Conservation (phyloP, 192 early-diverging fungal genomes). For the Rhizophagus prolifer region DNA sequence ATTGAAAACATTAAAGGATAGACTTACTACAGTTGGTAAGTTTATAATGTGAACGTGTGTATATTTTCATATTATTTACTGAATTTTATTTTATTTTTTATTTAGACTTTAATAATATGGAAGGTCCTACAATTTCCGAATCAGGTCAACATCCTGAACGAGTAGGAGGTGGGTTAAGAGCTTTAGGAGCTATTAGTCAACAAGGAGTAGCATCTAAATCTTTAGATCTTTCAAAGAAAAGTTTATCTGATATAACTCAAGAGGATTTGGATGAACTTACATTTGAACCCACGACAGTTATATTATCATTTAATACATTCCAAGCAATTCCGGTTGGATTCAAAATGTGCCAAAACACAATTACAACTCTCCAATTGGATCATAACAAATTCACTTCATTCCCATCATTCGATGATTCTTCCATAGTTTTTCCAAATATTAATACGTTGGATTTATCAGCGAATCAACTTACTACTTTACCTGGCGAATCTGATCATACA, state of each 20-base stretch:
- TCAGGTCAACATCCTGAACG: not conserved
- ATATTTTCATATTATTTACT: not conserved
- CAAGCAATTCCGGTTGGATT: slow-evolving; percentile 32
- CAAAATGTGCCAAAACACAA: slow-evolving; percentile 21
- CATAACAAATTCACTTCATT: slow-evolving; percentile 52
- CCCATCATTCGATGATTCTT: slow-evolving; percentile 31
- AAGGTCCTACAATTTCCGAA: slow-evolving; percentile 27
- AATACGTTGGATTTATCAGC: slow-evolving; percentile 45
- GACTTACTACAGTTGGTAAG: slow-evolving; percentile 33
- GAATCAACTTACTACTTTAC: slow-evolving; percentile 42
- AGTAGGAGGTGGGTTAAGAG: not conserved
- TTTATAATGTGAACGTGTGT: not conserved
- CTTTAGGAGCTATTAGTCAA: slow-evolving; percentile 12
- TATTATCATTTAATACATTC: slow-evolving; percentile 40
- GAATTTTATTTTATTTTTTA: not conserved
- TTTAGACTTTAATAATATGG: slow-evolving; percentile 33
- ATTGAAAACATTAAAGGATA: slow-evolving; percentile 44
- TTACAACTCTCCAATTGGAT: slow-evolving; percentile 48
- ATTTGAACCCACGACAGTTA: slow-evolving; percentile 31
- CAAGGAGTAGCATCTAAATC: slow-evolving; percentile 30
- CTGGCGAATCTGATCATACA: slow-evolving; percentile 22
- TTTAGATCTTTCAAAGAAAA: slow-evolving; percentile 45
- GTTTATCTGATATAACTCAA: slow-evolving; percentile 33
- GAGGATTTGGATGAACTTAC: slow-evolving; percentile 36
- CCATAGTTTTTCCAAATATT: slow-evolving; percentile 40